A percentile compares a stretch with the other conserved stretches of the same genome.
These are phyloP conservation scores for Oemleria cerasiformis DNA, from an alignment of 306 rosid genomes.

Conservation along the genomic window DNA sequence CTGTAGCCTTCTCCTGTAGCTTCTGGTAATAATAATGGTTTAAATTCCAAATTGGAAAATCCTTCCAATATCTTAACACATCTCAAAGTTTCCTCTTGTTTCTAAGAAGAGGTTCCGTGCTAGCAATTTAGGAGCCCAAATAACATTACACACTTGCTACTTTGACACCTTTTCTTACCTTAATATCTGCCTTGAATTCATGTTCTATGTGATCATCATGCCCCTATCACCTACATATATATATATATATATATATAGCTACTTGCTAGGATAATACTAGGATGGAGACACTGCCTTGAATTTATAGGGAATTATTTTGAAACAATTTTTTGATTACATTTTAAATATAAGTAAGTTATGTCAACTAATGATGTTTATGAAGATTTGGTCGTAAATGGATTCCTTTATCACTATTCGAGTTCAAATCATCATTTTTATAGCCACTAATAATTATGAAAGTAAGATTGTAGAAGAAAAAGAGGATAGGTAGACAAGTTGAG, in stretches of 20 bases:
- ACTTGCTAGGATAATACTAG: background rate
- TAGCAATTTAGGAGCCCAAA: background rate
- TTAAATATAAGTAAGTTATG: no score
- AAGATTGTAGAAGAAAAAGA: background rate
- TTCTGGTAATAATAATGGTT: no score
- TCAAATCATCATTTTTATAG: no score
- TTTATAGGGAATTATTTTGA: no score
- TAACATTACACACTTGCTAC: background rate
- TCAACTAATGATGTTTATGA: no score
- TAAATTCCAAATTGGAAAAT: no score
- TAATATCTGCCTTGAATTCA: background rate
- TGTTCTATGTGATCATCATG: background rate
- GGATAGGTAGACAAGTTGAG: background rate
- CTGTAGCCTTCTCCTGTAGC: no score
- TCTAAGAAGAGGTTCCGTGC: conserved; percentile 4
- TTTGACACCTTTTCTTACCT: background rate
- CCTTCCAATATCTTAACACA: background rate
- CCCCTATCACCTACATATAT: background rate
- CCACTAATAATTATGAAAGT: no score
- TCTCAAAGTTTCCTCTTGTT: background rate
- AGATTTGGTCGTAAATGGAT: no score
- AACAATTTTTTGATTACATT: no score
- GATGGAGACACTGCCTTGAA: no score
- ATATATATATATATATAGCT: background rate
- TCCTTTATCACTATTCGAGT: no score